A percentile compares a stretch with the other conserved stretches of the same genome.
phyloP scores from a whole-genome alignment of 495 filamentous ascomycete species.

The Lasiosphaeris hirsuta region DNA sequence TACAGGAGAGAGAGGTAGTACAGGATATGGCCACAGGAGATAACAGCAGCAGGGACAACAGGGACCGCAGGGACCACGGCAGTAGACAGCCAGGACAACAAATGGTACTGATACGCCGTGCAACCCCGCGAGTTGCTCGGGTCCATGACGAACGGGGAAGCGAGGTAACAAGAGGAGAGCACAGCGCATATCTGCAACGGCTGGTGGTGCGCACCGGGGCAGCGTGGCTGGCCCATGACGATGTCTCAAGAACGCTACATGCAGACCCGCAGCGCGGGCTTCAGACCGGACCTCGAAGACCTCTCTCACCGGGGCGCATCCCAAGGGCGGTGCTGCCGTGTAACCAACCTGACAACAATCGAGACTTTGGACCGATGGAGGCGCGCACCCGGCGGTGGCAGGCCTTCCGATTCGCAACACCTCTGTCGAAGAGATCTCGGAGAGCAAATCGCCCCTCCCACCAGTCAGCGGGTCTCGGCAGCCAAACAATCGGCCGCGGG shows the following conservation, averaged over 20 bases:
- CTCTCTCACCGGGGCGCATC: neutral
- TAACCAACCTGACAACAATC: conserved; percentile 7
- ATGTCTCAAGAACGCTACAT: neutral
- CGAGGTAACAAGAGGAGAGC: conserved; percentile 9
- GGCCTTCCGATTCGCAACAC: conserved; percentile 22
- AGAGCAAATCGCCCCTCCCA: conserved; percentile 1
- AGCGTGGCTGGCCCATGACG: neutral
- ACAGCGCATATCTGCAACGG: conserved; percentile 5
- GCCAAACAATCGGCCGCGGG: conserved; percentile 10
- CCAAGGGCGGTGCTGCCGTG: conserved; percentile 8
- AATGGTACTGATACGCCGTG: neutral
- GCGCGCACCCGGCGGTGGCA: conserved; percentile 7
- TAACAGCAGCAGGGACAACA: too few relatives aligned
- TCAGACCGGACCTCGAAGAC: neutral
- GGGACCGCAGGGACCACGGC: neutral
- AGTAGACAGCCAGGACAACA: neutral
- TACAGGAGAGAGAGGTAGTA: too few relatives aligned
- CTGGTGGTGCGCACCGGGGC: neutral
- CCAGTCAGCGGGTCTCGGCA: conserved; percentile 16
- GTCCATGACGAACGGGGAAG: neutral
- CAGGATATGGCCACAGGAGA: too few relatives aligned
- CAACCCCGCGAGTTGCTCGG: neutral
- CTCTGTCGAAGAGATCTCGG: conserved; percentile 10
- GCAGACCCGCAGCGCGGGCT: neutral
- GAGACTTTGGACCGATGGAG: conserved; percentile 8